These are phyloP conservation scores for Scalesia atractyloides DNA, from an alignment of 129 eudicot species.

Conservation along the genomic window DNA sequence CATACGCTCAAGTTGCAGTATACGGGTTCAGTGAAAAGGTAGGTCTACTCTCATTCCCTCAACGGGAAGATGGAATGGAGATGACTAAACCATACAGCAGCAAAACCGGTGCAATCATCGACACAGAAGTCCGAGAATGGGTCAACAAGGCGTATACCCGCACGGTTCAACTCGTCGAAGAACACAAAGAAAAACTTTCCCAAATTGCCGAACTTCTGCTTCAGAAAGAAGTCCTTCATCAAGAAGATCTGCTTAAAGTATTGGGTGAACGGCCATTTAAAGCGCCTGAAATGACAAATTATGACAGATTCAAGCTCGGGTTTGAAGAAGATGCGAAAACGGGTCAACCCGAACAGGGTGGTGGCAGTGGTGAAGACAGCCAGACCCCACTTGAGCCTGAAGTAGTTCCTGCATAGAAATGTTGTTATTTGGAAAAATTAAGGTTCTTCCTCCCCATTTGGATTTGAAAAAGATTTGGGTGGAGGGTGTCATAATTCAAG, in stretches of 20 bases:
- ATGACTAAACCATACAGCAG: constrained; percentile 89
- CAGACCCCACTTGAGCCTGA: constrained; percentile 65
- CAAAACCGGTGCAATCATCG: constrained; percentile 85
- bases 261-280: constrained; percentile 91
- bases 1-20: constrained; percentile 93
- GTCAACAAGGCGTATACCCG: constrained; percentile 73
- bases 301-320: constrained; percentile 79
- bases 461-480: constrained; percentile 22
- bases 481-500: constrained; percentile 22
- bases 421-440: constrained; percentile 9
- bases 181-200: constrained; percentile 84
- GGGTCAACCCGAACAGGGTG: constrained; percentile 23
- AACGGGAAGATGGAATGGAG: constrained; percentile 76
- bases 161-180: constrained; percentile 58
- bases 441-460: constrained; percentile 20
- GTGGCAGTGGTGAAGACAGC: constrained; percentile 22
- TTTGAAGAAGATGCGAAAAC: constrained; percentile 52
- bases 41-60: constrained; percentile 87
- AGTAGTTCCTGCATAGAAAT: constrained; percentile 56
- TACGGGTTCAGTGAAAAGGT: constrained; percentile 92
- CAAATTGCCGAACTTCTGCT: constrained; percentile 78
- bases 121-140: constrained; percentile 87
- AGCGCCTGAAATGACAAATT: constrained; percentile 66
- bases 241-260: constrained; percentile 72
- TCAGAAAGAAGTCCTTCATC: constrained; percentile 90